Base-by-base conservation (phyloP, 768 basidiomycete genomes). In the Mycena filopes region DNA sequence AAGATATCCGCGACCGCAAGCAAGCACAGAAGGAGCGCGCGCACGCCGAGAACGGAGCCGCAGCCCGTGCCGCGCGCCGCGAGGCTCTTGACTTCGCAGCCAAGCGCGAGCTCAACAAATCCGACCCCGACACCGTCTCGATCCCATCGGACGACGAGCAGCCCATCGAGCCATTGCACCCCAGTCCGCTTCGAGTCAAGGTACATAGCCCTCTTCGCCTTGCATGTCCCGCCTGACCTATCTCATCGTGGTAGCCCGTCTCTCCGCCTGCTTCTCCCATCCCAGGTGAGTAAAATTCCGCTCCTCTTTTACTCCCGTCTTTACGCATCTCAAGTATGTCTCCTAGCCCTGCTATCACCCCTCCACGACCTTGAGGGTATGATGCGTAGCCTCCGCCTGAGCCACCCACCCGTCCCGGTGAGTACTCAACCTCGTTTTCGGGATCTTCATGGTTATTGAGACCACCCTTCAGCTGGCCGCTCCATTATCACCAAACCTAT, bases 101-200 rank as follows among this genome's bases (percentile, higher is more conserved):
- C 3, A 36, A 36, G 36, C 36, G 36, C 15, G 36, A 36, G 15
- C 36, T 36, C 11, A 36, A 9, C 36, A 36, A 36, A 15, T 5
- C 36, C 18, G 57, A 47, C 10, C 7, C 11, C 2, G 57, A 58
- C 26, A 46, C 23, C 13, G 45, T 58, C 25, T 58, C 57, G 13
- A 58, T 58, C 8, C 57, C 57, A 21, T 58, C 57, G 33, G 25
- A 28, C 26, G 46, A 58, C 33, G 45, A 47, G 13, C 16, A 38
- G 3, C 3, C 42, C 28, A 2, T 3, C 29, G 7, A 11, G 15
- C 11, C 36, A 10, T 15, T 15, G 36, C 36, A 36, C 36, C 36
- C 36, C 9, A 36, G 36, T 15, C 36, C 36, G 10, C 36, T 36
- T 36, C 9, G 36, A 11, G 36, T 36, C 11, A 36, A 36, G 36